Evolutionary conservation across 352 stramenopile species (phyloP).

Genomic region (Phytophthora pisi): DNA sequence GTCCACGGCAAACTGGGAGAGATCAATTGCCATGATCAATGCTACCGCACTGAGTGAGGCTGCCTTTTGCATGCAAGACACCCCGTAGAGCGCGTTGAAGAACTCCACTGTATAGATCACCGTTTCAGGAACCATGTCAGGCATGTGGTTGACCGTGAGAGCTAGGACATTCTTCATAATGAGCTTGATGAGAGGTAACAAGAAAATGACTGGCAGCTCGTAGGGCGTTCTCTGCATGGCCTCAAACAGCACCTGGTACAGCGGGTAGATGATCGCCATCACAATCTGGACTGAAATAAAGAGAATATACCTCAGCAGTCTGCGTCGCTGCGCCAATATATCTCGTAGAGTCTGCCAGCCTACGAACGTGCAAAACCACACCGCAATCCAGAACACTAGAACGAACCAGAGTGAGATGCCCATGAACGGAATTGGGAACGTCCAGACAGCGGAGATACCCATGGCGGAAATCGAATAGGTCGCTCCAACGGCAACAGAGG

Average conservation of each 20-base stretch:
- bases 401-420: neutral
- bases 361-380: neutral
- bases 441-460: neutral
- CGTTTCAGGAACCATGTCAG: neutral
- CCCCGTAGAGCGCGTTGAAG: neutral
- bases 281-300: neutral
- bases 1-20: neutral
- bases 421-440: conserved; percentile 1
- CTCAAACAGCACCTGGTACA: conserved; percentile 9
- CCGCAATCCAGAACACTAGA: neutral
- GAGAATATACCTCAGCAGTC: neutral
- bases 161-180: conserved; percentile 25
- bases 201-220: neutral
- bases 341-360: neutral
- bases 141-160: neutral
- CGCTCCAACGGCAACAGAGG: neutral
- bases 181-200: conserved; percentile 33
- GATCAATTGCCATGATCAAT: neutral
- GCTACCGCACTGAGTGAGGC: neutral
- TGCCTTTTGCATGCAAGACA: neutral
- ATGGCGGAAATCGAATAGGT: neutral
- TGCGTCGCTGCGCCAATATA: neutral
- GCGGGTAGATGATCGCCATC: conserved; percentile 16
- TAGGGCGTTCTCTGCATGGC: neutral
- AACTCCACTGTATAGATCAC: neutral